Evolutionary conservation across 495 filamentous ascomycete genomes (phyloP), one percentile per base, ranked within the genome.

Genomic region (Penicillium cosmopolitanum): DNA sequence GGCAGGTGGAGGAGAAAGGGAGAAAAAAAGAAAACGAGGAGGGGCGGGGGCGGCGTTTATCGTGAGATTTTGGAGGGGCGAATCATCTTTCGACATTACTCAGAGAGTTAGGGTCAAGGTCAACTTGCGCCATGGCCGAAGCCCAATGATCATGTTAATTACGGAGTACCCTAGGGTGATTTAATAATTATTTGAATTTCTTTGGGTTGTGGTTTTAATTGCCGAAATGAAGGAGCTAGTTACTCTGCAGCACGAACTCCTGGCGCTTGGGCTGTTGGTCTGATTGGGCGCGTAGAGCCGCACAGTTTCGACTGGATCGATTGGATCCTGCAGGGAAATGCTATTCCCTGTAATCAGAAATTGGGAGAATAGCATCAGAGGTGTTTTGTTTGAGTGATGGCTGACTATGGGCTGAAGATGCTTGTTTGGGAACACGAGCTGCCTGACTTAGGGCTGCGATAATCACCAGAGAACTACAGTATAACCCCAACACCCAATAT

Each of bases 251-350:
- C 42, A 15, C 36, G 36, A 38, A 42, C 25, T 61, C 28, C 43
- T 43, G 58, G 55, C 56, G 62, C 33, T 52, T 57, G 44, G 19
- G 33, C 33, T 43, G 35, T 16, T 12, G 11, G 16, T 13, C 12
- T 61, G 58, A 64, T 65, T 67, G 65, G 65, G 55, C 58, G 57
- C 57, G 51, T 55, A 59, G 36, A 57, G 42, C 42, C 42, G 42
- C 42, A 44, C 12, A 2, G 42, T 16, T 16, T 44, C 42, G n/a
- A 44, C n/a, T 9, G 42, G 42, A 19, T 40, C 36, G 12, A 31
- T 31, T 31, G 28, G 28, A 31, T 40, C 42, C 15, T 16, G 42
- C 42, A 44, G 16, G 8, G 9, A 44, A 38, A 38, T 38, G 11
- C 15, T 13, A 38, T 13, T 13, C 4, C 4, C 4, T 13, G 36